Evolutionary conservation across 441 rosid genomes (phyloP).

Genomic region (Mallotus repandus): DNA sequence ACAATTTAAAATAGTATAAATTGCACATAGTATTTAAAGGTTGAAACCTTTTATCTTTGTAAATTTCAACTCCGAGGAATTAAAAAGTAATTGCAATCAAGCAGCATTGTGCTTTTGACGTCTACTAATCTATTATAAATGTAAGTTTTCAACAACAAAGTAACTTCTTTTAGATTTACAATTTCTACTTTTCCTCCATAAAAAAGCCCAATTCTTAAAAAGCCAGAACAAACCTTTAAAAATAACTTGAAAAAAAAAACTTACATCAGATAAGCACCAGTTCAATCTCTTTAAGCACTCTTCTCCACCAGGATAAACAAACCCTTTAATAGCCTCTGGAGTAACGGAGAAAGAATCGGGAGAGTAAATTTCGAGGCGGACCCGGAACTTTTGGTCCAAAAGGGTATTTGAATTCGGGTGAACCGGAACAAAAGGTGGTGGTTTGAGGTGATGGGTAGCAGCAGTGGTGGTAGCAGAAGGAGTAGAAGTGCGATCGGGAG

Average conservation of each 20-base stretch:
- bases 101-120: too few species aligned
- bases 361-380: constrained; percentile 80
- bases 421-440: constrained; percentile 18
- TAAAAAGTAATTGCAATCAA: background rate
- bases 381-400: constrained; percentile 48
- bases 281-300: constrained; percentile 51
- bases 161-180: too few species aligned
- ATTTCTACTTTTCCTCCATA: too few species aligned
- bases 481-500: constrained; percentile 18
- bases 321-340: constrained; percentile 48
- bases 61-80: background rate
- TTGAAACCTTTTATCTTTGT: background rate
- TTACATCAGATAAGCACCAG: constrained; percentile 54
- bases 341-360: constrained; percentile 77
- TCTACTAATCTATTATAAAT: background rate
- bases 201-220: too few species aligned
- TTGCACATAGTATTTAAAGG: background rate
- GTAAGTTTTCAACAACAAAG: background rate
- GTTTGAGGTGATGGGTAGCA: constrained; percentile 18
- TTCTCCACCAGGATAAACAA: constrained; percentile 55
- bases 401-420: constrained; percentile 23
- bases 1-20: constrained; percentile 7
- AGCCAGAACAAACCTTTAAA: background rate
- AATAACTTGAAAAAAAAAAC: constrained; percentile 10
- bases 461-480: constrained; percentile 4